Evolutionary conservation across 371 early-diverging fungal genomes (phyloP).

Genomic region (Mucor irregularis): DNA sequence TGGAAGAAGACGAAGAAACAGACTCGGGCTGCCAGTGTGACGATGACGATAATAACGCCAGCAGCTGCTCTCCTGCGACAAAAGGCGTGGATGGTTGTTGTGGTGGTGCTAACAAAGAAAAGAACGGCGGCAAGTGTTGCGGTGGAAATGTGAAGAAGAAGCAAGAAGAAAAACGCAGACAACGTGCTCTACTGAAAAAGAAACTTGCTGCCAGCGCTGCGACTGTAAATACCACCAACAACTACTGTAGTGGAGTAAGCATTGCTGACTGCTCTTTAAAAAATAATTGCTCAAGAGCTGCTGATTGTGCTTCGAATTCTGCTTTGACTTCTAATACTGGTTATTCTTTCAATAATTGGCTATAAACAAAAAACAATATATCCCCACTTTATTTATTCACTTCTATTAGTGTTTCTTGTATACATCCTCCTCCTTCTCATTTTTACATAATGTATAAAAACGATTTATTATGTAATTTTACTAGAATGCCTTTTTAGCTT

Average conservation of each 20-base stretch:
- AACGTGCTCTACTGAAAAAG: background rate
- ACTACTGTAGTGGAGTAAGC: background rate
- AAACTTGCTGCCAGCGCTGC: background rate
- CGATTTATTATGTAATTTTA: too few relatives aligned
- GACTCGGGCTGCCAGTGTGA: constrained; percentile 2
- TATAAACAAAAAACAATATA: constrained; percentile 6
- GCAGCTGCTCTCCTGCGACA: constrained; percentile 5
- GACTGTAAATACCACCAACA: background rate
- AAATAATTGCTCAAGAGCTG: constrained; percentile 21
- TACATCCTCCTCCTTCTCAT: background rate
- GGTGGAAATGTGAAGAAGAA: constrained; percentile 16
- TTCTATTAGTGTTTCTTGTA: background rate
- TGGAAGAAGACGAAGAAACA: constrained; percentile 4
- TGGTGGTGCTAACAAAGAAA: constrained; percentile 25
- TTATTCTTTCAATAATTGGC: constrained; percentile 18
- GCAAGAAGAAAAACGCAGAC: constrained; percentile 3
- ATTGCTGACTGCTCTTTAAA: constrained; percentile 22
- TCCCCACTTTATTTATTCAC: background rate
- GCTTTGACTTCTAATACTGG: constrained; percentile 32
- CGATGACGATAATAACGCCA: background rate
- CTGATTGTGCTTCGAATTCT: constrained; percentile 19
- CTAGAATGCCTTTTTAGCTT: too few relatives aligned
- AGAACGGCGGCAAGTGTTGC: constrained; percentile 25
- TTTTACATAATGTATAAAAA: too few relatives aligned
- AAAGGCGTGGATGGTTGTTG: constrained; percentile 22